These are phyloP conservation scores for Rhodocollybia butyracea DNA, from an alignment of 768 basidiomycete species.

Conservation along the genomic window DNA sequence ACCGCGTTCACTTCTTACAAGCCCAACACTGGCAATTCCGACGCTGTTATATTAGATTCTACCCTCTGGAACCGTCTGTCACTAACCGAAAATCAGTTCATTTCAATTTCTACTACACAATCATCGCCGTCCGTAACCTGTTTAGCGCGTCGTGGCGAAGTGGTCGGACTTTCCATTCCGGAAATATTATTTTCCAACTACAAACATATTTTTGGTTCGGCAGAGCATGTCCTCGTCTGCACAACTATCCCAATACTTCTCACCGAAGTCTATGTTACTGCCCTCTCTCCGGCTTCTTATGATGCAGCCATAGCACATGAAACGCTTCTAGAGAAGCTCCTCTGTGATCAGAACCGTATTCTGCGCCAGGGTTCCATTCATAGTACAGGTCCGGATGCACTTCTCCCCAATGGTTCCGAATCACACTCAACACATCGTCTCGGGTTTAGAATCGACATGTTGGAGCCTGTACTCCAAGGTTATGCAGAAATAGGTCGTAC, in stretches of 20 bases:
- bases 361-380: conserved; percentile 50
- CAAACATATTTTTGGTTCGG: conserved; percentile 28
- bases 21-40: conserved; percentile 13
- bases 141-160: conserved; percentile 32
- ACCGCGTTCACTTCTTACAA: conserved; percentile 24
- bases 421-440: conserved; percentile 17
- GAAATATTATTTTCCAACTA: conserved; percentile 34
- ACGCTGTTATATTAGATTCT: conserved; percentile 26
- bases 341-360: conserved; percentile 39
- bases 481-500: conserved; percentile 45
- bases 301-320: conserved; percentile 31
- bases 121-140: conserved; percentile 21
- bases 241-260: conserved; percentile 31
- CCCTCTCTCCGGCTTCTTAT: conserved; percentile 49
- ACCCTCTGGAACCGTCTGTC: conserved; percentile 26
- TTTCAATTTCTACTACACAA: conserved; percentile 19
- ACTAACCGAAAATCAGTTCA: background rate
- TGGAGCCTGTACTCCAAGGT: conserved; percentile 77
- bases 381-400: conserved; percentile 19
- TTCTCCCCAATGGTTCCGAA: conserved; percentile 16
- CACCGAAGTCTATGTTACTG: conserved; percentile 50
- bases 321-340: conserved; percentile 38
- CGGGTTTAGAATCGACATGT: conserved; percentile 51
- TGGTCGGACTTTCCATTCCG: conserved; percentile 44
- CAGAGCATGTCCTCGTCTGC: conserved; percentile 18